Base-by-base conservation (phyloP, 2,329 filamentous ascomycete species). In the Curvularia eragrostidis region DNA sequence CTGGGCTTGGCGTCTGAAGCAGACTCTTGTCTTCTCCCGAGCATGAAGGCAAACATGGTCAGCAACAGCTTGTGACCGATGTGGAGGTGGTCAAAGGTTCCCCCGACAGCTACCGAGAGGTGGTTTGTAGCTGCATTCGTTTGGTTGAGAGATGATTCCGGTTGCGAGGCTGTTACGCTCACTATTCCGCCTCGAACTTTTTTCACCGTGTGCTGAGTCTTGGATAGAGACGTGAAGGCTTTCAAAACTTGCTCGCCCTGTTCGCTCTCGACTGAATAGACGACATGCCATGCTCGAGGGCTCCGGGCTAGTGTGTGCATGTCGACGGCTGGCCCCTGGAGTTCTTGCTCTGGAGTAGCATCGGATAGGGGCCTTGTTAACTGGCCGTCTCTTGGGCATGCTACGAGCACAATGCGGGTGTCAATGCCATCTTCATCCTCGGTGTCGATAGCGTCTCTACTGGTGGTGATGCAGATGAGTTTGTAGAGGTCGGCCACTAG, bases 61-160 rank as follows among this genome's bases (percentile, higher is more conserved):
- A 99, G 85, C 19, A 99, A 85, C n/a, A 98, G 83, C 78, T 98
- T 99, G 80, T 99, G 95, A 5, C 95, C 95, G 3, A 91, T 88
- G 74, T 99, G 95, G 21, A 99, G 84, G 77, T 98, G 93, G 75
- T 99, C 95, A 78, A 98, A 99, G 0, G 95, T 99, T 9, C 95
- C 95, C 28, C 94, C 95, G 12, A 98, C 86, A 51, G 89, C 91
- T 48, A 96, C 89, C 13, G 86, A 84, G 58, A 82, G 78, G 74
- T 91, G 85, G 41, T 76, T 71, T n/a, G 48, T 60, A 15, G 61
- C 5, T 26, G 24, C 48, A 19, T 8, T 51, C n/a, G 51, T n/a
- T 21, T 57, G n/a, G 23, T 49, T 53, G 24, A 53, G 18, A 32
- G 63, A 24, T 21, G 50, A 7, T 15, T 36, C 53, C 43, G 52